A percentile compares a stretch with the other conserved stretches of the same genome.
These are phyloP conservation scores for Emmonsia crescens DNA, from an alignment of 2,329 filamentous ascomycete species.

Conservation along the genomic window DNA sequence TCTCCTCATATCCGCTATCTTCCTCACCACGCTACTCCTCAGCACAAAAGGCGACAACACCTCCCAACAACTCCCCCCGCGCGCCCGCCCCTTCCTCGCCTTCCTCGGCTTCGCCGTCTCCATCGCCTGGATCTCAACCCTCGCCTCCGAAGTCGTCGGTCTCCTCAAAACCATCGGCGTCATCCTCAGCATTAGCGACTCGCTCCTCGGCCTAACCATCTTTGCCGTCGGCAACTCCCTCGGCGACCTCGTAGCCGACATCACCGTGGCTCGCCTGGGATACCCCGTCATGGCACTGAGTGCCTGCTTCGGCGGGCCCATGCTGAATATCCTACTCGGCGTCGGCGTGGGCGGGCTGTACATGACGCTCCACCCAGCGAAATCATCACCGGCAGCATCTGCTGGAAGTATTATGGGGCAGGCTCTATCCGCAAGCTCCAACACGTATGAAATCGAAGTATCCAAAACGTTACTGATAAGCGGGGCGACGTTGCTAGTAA, in stretches of 20 bases:
- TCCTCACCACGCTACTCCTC: constrained; percentile 55
- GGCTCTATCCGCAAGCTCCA: constrained; percentile 5
- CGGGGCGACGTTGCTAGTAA: constrained; percentile 70
- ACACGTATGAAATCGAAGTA: constrained; percentile 72
- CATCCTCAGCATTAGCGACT: constrained; percentile 85
- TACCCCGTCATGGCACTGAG: constrained; percentile 94
- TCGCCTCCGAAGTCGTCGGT: constrained; percentile 90
- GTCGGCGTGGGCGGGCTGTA: constrained; percentile 86
- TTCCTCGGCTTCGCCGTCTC: constrained; percentile 84
- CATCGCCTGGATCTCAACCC: constrained; percentile 92
- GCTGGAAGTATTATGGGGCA: constrained; percentile 5
- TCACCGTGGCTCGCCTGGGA: constrained; percentile 84
- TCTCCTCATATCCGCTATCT: constrained; percentile 56
- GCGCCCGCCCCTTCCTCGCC: constrained; percentile 67
- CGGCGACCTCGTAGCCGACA: constrained; percentile 86
- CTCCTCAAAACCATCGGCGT: constrained; percentile 89
- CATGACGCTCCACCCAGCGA: constrained; percentile 72
- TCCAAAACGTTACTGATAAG: constrained; percentile 77
- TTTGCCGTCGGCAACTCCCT: constrained; percentile 95
- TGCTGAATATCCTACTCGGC: constrained; percentile 93
- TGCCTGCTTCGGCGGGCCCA: constrained; percentile 94
- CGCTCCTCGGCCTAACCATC: constrained; percentile 85
- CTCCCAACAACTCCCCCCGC: constrained; percentile 50
- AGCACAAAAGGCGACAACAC: constrained; percentile 46
- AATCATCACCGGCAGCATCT: constrained; percentile 52